Conservation (phyloP, 164 flowering plant species). For the Buxus sempervirens region DNA sequence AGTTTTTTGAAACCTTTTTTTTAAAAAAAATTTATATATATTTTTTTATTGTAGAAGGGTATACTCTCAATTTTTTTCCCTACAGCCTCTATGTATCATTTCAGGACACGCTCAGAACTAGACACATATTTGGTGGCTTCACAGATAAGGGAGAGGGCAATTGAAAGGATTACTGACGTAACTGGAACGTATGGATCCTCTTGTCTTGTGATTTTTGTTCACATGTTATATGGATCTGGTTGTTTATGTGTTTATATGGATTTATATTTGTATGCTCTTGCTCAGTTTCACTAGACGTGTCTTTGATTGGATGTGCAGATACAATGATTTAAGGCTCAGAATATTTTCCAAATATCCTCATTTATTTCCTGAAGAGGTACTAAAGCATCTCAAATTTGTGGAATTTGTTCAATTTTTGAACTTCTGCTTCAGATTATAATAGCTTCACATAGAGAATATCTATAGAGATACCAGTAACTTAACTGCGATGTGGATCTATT, state of each 20-base stretch:
- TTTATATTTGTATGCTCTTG: not conserved
- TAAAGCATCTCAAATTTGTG: not conserved
- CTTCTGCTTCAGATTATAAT: not conserved
- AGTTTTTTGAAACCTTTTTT: slow-evolving; percentile 1
- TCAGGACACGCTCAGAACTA: slow-evolving; percentile 88
- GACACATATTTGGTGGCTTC: slow-evolving; percentile 90
- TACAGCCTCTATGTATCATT: slow-evolving; percentile 58
- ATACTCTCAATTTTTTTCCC: slow-evolving; percentile 50
- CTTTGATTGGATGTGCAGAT: slow-evolving; percentile 43
- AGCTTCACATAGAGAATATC: not conserved
- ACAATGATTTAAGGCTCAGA: slow-evolving; percentile 73
- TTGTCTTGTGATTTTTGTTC: not conserved
- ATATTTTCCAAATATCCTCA: slow-evolving; percentile 84
- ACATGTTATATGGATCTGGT: not conserved
- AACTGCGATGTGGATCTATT: not conserved
- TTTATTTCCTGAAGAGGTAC: slow-evolving; percentile 89
- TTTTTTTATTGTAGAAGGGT: slow-evolving; percentile 26
- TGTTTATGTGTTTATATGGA: not conserved
- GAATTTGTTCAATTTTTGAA: not conserved
- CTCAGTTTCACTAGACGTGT: slow-evolving; percentile 4
- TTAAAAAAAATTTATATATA: too few relatives aligned
- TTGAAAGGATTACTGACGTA: slow-evolving; percentile 83
- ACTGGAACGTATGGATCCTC: slow-evolving; percentile 75
- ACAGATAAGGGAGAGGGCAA: slow-evolving; percentile 81
- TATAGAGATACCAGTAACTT: not conserved